A percentile compares a stretch with the other conserved stretches of the same genome.
phyloP scores from a whole-genome alignment of 2,329 filamentous ascomycete species.

The Penicillium vulpinum region DNA sequence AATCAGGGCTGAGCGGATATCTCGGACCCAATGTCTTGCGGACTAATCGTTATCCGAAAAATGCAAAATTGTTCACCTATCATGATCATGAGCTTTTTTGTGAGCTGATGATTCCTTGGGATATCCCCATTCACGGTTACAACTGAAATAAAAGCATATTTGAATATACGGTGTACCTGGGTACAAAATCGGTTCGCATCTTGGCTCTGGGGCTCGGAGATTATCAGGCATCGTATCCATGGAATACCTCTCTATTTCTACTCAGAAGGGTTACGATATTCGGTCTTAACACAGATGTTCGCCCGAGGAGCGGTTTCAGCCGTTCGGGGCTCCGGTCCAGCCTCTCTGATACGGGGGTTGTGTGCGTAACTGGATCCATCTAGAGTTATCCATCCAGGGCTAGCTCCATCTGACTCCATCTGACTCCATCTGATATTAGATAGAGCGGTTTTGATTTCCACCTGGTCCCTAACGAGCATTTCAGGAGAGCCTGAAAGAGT shows the following conservation, averaged over 20 bases:
- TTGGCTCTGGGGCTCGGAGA: background rate
- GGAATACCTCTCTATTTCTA: slow-evolving; percentile 11
- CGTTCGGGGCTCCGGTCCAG: background rate
- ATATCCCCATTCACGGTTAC: background rate
- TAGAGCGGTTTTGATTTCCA: background rate
- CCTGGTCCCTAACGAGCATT: background rate
- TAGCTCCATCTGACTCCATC: background rate
- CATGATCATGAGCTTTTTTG: background rate
- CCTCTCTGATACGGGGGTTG: background rate
- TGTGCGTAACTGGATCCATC: background rate
- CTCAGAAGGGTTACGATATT: slow-evolving; percentile 7
- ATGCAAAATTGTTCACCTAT: background rate
- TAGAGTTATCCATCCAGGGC: background rate
- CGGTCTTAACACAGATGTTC: background rate
- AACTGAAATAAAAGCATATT: background rate
- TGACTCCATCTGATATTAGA: background rate
- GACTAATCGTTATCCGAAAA: background rate
- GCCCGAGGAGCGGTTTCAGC: background rate
- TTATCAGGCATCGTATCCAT: slow-evolving; percentile 7
- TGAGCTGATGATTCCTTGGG: background rate
- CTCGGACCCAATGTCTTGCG: background rate
- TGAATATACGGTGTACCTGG: background rate
- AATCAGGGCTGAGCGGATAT: background rate
- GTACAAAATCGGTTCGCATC: background rate
- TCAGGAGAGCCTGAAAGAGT: background rate